Percentiles rank a stretch among this genome's conserved stretches.
Evolutionary conservation across 331 rosid genomes (phyloP).

Genomic region (Rhamnella rubrinervis): DNA sequence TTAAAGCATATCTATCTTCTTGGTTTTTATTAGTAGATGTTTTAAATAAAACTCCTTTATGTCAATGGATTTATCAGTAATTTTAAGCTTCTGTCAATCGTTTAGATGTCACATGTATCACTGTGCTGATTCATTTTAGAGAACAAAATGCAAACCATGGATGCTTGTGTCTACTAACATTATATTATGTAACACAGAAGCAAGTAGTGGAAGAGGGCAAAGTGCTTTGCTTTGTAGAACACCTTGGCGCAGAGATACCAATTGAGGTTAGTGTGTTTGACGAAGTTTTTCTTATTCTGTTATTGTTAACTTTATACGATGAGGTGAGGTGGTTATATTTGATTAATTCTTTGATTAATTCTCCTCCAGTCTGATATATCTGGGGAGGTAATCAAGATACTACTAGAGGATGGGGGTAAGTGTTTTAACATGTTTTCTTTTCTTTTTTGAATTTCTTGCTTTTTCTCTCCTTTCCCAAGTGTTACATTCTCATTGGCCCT

Average conservation of each 20-base stretch:
- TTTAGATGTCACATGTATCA: not conserved
- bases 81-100: not conserved
- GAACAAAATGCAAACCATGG: not conserved
- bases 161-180: not conserved
- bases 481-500: not conserved
- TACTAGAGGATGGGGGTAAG: constrained; percentile 80
- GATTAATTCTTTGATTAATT: constrained; percentile 5
- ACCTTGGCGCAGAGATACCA: constrained; percentile 80
- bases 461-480: not conserved
- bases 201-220: constrained; percentile 82
- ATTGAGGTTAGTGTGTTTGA: constrained; percentile 55
- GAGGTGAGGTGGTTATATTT: not conserved
- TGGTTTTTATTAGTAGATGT: not conserved
- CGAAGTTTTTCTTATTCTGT: not conserved
- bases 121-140: not conserved
- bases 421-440: constrained; percentile 3
- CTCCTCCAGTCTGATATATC: constrained; percentile 62
- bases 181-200: constrained; percentile 53
- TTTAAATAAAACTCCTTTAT: not conserved
- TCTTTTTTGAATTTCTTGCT: no score
- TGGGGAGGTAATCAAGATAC: constrained; percentile 84
- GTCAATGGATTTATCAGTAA: not conserved
- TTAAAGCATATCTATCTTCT: not conserved
- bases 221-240: constrained; percentile 82
- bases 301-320: not conserved